phyloP scores from a whole-genome alignment of 768 basidiomycete genomes.

The Solioccasus polychromus region DNA sequence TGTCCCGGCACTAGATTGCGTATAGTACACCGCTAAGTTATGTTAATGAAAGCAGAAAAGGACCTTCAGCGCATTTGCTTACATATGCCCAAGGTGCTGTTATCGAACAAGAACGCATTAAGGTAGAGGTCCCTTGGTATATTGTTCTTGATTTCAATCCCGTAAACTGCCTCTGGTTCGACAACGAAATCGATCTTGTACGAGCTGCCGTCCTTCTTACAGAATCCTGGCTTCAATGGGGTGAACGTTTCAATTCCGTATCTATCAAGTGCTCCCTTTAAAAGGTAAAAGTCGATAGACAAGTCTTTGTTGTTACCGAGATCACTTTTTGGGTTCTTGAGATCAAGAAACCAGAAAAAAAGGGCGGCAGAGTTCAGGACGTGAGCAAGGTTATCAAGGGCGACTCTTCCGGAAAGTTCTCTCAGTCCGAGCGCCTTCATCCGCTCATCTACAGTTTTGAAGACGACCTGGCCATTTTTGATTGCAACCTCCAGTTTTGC shows the following conservation, averaged over 20 bases:
- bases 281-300: slow-evolving; percentile 10
- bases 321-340: neutral
- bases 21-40: slow-evolving; percentile 8
- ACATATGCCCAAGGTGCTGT: slow-evolving; percentile 37
- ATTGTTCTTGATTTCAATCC: slow-evolving; percentile 36
- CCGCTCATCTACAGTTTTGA: slow-evolving; percentile 3
- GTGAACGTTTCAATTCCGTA: slow-evolving; percentile 1
- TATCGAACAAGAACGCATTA: slow-evolving; percentile 43
- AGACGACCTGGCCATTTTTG: neutral
- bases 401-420: neutral
- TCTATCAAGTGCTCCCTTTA: neutral
- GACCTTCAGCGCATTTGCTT: no score
- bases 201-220: neutral
- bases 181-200: slow-evolving; percentile 19
- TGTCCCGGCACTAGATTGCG: neutral
- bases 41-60: no score
- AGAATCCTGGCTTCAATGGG: slow-evolving; percentile 3
- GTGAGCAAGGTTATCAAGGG: neutral
- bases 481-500: slow-evolving; percentile 1
- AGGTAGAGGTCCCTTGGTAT: slow-evolving; percentile 35
- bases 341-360: slow-evolving; percentile 21
- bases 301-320: neutral
- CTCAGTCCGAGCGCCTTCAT: slow-evolving; percentile 1
- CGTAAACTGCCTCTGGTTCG: slow-evolving; percentile 27
- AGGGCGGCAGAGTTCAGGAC: slow-evolving; percentile 14